Conservation (phyloP, 2,329 filamentous ascomycete genomes). For the Cercospora nicotianae region DNA sequence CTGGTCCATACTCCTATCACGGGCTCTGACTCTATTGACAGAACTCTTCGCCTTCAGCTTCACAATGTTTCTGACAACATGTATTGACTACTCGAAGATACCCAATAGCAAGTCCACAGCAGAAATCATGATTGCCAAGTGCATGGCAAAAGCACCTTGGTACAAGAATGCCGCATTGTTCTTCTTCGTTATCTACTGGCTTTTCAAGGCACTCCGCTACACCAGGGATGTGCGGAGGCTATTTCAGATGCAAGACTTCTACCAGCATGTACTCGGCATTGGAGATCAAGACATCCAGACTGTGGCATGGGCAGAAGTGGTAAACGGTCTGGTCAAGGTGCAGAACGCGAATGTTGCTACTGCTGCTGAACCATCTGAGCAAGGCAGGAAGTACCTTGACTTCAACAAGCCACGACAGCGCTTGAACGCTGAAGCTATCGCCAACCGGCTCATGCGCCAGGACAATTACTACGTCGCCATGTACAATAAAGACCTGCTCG, state of each 20-base stretch:
- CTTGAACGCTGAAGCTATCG: constrained; percentile 94
- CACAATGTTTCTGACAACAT: constrained; percentile 79
- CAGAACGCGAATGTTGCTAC: constrained; percentile 86
- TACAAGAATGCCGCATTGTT: constrained; percentile 76
- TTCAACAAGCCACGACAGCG: constrained; percentile 62
- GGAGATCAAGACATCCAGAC: constrained; percentile 87
- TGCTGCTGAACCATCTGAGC: constrained; percentile 57
- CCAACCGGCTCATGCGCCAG: constrained; percentile 91
- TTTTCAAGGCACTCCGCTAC: constrained; percentile 75
- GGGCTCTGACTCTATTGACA: constrained; percentile 73
- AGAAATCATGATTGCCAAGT: constrained; percentile 69
- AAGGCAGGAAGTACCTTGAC: constrained; percentile 64
- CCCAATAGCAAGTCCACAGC: constrained; percentile 62
- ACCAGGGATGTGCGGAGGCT: constrained; percentile 72
- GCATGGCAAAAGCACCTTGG: constrained; percentile 71
- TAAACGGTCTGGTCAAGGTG: constrained; percentile 78
- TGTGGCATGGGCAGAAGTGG: constrained; percentile 89
- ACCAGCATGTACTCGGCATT: constrained; percentile 76
- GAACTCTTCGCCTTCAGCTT: constrained; percentile 80
- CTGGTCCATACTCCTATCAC: constrained; percentile 76
- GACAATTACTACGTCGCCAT: constrained; percentile 97
- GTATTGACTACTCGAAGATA: constrained; percentile 76
- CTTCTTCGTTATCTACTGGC: constrained; percentile 82
- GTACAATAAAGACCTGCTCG: constrained; percentile 93
- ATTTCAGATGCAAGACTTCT: constrained; percentile 80